Conservation (phyloP, 2,329 filamentous ascomycete genomes). For the Cladosporium sp. region DNA sequence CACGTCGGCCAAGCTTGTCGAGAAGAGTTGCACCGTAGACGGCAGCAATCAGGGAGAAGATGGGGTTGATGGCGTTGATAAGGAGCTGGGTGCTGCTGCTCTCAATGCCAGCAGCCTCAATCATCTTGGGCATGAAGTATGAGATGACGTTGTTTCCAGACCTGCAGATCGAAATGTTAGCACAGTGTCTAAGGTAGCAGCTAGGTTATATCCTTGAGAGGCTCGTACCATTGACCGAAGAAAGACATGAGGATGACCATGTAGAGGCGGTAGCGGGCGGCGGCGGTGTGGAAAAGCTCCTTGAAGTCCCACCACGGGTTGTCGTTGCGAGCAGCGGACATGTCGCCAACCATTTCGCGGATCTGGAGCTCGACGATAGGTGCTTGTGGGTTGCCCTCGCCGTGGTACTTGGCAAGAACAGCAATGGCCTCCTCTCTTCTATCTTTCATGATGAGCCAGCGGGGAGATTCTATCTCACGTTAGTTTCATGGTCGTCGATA, state of each 20-base stretch:
- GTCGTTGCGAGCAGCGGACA: slow-evolving; percentile 22
- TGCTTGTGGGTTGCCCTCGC: slow-evolving; percentile 47
- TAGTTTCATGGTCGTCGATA: background rate
- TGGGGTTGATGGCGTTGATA: slow-evolving; percentile 46
- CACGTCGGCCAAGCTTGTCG: slow-evolving; percentile 39
- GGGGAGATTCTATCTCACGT: slow-evolving; percentile 52
- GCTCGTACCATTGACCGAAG: slow-evolving; percentile 44
- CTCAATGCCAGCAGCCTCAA: slow-evolving; percentile 42
- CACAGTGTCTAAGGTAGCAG: background rate
- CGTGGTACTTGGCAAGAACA: slow-evolving; percentile 62
- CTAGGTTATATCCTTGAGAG: background rate
- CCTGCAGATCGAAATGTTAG: background rate
- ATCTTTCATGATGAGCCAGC: slow-evolving; percentile 60
- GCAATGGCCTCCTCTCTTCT: slow-evolving; percentile 58
- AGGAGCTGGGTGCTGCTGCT: slow-evolving; percentile 42
- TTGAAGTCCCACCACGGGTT: slow-evolving; percentile 57
- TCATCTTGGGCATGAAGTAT: slow-evolving; percentile 41
- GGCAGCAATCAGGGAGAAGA: slow-evolving; percentile 42
- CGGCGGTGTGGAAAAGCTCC: slow-evolving; percentile 53
- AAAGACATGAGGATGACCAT: slow-evolving; percentile 46
- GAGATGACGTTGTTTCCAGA: slow-evolving; percentile 37
- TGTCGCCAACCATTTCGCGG: slow-evolving; percentile 37
- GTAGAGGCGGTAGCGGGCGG: slow-evolving; percentile 52
- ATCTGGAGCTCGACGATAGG: slow-evolving; percentile 41
- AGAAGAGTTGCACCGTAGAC: slow-evolving; percentile 43